Percentiles rank a stretch among this genome's conserved stretches.
Evolutionary conservation across 2,329 filamentous ascomycete species (phyloP).

Genomic region (Hymenoscyphus salicellus): DNA sequence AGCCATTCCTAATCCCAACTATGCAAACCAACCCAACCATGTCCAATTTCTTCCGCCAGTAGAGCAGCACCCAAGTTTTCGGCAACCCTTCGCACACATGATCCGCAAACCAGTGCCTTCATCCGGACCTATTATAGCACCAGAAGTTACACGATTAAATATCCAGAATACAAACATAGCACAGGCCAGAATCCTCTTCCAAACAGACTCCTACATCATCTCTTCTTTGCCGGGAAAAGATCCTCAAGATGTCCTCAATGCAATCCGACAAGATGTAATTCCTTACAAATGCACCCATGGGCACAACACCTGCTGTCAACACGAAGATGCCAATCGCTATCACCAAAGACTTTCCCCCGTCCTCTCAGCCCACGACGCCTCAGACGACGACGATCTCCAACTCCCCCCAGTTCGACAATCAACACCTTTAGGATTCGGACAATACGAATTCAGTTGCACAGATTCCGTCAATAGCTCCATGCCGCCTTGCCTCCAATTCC

Average conservation of each 20-base stretch:
- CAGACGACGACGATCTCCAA: background rate
- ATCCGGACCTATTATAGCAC: background rate
- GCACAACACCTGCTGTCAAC: background rate
- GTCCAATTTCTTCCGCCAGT: background rate
- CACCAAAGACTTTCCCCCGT: background rate
- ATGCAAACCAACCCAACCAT: background rate
- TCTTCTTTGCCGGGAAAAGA: background rate
- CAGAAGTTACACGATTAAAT: background rate
- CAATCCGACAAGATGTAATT: background rate
- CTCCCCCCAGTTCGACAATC: constrained; percentile 5
- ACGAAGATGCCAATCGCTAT: background rate
- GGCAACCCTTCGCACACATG: background rate
- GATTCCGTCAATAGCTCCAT: constrained; percentile 23
- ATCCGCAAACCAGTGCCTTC: background rate
- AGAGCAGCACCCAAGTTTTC: background rate
- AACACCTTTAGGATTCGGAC: constrained; percentile 11
- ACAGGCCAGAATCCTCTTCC: background rate
- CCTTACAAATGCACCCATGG: background rate
- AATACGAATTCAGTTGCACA: constrained; percentile 9
- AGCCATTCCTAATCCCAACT: background rate
- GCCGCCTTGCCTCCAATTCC: constrained; percentile 21
- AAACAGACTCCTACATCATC: background rate
- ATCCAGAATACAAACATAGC: background rate
- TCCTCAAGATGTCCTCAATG: background rate
- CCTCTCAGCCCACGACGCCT: background rate